Percentiles rank a stretch among this genome's conserved stretches.
phyloP scores from a whole-genome alignment of 495 filamentous ascomycete species.

The Jackrogersella multiformis region DNA sequence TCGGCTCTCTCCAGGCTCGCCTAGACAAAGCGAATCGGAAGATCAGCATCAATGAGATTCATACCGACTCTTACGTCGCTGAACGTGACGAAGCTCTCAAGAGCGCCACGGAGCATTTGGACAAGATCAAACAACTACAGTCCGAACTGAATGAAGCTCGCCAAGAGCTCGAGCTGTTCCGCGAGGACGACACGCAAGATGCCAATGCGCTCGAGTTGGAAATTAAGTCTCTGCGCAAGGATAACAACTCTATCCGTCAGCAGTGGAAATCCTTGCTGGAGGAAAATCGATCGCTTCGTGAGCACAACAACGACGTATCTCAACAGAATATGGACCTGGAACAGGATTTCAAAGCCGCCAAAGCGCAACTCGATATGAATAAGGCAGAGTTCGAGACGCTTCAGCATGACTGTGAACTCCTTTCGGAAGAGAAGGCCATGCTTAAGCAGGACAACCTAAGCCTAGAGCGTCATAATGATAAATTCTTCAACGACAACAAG shows the following conservation, averaged over 20 bases:
- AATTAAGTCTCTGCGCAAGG: conserved; percentile 46
- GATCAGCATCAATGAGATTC: conserved; percentile 57
- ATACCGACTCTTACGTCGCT: conserved; percentile 54
- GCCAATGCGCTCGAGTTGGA: conserved; percentile 41
- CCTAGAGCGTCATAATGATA: conserved; percentile 58
- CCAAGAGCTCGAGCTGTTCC: conserved; percentile 47
- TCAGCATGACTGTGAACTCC: conserved; percentile 41
- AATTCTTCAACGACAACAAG: conserved; percentile 58
- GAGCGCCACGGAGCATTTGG: conserved; percentile 52
- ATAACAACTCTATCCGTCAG: conserved; percentile 46
- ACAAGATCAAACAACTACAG: conserved; percentile 56
- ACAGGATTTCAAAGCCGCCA: conserved; percentile 47
- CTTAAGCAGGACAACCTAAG: conserved; percentile 54
- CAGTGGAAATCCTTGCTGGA: conserved; percentile 40
- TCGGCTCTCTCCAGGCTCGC: conserved; percentile 52
- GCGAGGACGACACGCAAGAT: conserved; percentile 17
- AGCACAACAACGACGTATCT: conserved; percentile 41
- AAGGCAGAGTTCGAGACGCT: conserved; percentile 50
- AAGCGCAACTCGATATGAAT: conserved; percentile 48
- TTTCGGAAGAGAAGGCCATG: conserved; percentile 48
- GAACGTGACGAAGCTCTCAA: conserved; percentile 60
- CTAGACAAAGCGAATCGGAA: conserved; percentile 58
- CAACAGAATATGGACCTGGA: conserved; percentile 51
- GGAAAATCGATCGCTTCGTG: conserved; percentile 43
- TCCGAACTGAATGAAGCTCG: conserved; percentile 52